Evolutionary conservation across 2,329 filamentous ascomycete genomes (phyloP), one percentile per base, ranked within the genome.

Genomic region (Seiridium unicorne): DNA sequence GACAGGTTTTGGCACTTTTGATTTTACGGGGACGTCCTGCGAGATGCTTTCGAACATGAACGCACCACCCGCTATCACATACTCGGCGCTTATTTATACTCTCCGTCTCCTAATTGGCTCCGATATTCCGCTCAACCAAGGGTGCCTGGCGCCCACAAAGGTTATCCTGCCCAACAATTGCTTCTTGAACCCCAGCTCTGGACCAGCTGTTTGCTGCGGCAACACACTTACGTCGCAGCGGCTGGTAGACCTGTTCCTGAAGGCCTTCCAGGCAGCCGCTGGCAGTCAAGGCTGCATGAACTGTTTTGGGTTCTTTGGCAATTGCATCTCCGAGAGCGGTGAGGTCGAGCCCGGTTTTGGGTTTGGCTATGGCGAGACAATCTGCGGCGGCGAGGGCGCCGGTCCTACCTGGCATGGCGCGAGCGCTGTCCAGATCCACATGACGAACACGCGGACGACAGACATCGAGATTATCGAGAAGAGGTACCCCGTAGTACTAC

Each of bases 241-340:
- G 3, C 54, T 67, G 3, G 61, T 63, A 0, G 66, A 68, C 44
- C 61, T 66, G 3, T 56, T 68, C 1, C 63, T 65, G 13, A 62
- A 62, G 42, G 63, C 65, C 3, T 68, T 68, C 62, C 44, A 70
- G 1, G 74, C 74, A 3, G 73, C 72, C 3, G 89, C 90, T 1
- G 91, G 90, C 2, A 87, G 82, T 0, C 91, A 93, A 66, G 91
- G 90, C n/a, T 89, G 90, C 69, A 89, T 87, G 71, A 93, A 93
- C 74, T 93, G 89, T 1, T 93, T 93, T 67, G 90, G 90, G 57
- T 91, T 91, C 35, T 87, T 86, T 26, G 54, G 65, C 47, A 66
- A 65, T 26, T 74, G 73, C 3, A 62, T 62, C 51, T 61, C 59
- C 18, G 62, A 66, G 26, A 60, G 61, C 6, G 64, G 58, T 9